Conservation (phyloP, 345 rosid species). For the Citrus inodora region DNA sequence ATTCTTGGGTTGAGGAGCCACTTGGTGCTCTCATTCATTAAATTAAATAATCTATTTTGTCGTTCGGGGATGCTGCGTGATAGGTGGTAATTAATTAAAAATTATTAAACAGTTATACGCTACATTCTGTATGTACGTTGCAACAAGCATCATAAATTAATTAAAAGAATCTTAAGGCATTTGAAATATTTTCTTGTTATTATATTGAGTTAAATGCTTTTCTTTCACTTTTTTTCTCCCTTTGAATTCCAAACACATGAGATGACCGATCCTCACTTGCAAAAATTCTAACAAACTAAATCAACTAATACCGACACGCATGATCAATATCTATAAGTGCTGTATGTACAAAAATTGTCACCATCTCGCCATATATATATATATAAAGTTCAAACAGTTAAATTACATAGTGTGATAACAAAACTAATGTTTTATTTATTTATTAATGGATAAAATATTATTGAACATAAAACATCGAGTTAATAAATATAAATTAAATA, state of each 20-base stretch:
- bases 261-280: background rate
- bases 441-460: too few species aligned
- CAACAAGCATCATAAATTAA: too few species aligned
- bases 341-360: background rate
- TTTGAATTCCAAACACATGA: background rate
- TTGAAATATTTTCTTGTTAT: background rate
- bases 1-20: background rate
- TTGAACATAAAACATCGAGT: too few species aligned
- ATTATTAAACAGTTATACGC: background rate
- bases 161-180: background rate
- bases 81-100: conserved; percentile 6
- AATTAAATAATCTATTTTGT: background rate
- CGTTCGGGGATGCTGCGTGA: background rate
- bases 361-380: background rate
- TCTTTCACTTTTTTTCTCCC: background rate
- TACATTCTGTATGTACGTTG: background rate
- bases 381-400: background rate
- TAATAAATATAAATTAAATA: too few species aligned
- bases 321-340: too few species aligned
- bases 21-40: background rate
- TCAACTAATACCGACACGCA: background rate
- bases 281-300: too few species aligned
- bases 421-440: too few species aligned
- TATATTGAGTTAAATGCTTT: background rate
- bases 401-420: too few species aligned